Evolutionary conservation across 202 grass and related monocot species (phyloP).

Genomic region (Eragrostis tef): DNA sequence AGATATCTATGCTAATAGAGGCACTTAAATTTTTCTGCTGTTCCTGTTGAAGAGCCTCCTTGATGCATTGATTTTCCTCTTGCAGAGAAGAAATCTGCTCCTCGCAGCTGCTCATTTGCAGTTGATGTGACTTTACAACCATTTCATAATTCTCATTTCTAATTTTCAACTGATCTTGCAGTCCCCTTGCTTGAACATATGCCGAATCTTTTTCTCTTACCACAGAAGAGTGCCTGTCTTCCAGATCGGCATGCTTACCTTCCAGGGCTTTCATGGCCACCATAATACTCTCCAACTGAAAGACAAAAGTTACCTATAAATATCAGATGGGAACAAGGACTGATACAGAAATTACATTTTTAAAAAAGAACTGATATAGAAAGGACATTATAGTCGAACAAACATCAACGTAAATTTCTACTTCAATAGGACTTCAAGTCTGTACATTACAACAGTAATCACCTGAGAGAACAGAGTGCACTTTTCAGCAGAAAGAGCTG

Average conservation of each 20-base stretch:
- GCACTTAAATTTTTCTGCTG: slow-evolving; percentile 54
- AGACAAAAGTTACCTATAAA: slow-evolving; percentile 42
- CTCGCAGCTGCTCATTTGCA: slow-evolving; percentile 46
- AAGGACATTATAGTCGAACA: slow-evolving; percentile 37
- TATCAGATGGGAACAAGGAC: slow-evolving; percentile 29
- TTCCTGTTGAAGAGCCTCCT: slow-evolving; percentile 64
- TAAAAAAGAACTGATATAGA: slow-evolving; percentile 9
- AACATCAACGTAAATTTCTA: slow-evolving; percentile 37
- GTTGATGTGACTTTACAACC: slow-evolving; percentile 55
- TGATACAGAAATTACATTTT: slow-evolving; percentile 14
- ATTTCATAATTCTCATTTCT: slow-evolving; percentile 59
- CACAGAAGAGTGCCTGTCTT: slow-evolving; percentile 58
- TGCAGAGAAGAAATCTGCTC: slow-evolving; percentile 65
- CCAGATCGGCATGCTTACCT: slow-evolving; percentile 58
- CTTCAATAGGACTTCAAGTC: slow-evolving; percentile 8
- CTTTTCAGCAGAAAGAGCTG: slow-evolving; percentile 65
- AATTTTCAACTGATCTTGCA: slow-evolving; percentile 63
- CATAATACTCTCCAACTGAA: slow-evolving; percentile 76
- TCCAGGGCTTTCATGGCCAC: slow-evolving; percentile 64
- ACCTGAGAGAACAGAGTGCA: slow-evolving; percentile 68
- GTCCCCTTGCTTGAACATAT: slow-evolving; percentile 62
- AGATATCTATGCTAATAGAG: slow-evolving; percentile 63
- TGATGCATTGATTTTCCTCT: slow-evolving; percentile 53
- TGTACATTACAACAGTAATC: slow-evolving; percentile 31
- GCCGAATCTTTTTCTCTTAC: slow-evolving; percentile 70